A percentile compares a stretch with the other conserved stretches of the same genome.
Evolutionary conservation across 768 basidiomycete species (phyloP).

Genomic region (Pseudohyphozyma bogoriensis): DNA sequence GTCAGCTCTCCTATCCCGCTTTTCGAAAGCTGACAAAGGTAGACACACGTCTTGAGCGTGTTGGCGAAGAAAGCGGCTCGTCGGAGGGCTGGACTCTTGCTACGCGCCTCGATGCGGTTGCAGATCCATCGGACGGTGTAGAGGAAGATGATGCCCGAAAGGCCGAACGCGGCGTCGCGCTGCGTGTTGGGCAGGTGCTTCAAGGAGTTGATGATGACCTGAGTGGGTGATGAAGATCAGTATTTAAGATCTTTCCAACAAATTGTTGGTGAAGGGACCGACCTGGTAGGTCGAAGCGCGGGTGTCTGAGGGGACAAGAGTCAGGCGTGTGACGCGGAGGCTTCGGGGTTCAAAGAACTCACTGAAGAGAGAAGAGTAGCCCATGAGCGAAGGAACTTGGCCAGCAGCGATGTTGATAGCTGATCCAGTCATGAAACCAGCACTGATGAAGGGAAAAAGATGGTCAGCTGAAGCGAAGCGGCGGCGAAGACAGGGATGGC

Average conservation of each 20-base stretch:
- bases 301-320: no score
- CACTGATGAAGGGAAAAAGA: no score
- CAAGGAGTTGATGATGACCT: constrained; percentile 71
- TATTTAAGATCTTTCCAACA: no score
- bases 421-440: constrained; percentile 86
- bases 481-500: no score
- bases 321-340: no score
- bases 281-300: constrained; percentile 74
- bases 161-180: constrained; percentile 81
- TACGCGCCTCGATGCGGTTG: constrained; percentile 49
- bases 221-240: not conserved
- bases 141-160: constrained; percentile 39
- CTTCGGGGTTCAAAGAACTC: no score
- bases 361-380: constrained; percentile 36
- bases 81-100: constrained; percentile 43
- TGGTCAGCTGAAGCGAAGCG: no score
- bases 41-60: no score
- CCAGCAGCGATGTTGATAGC: constrained; percentile 78
- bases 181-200: constrained; percentile 53
- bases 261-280: no score
- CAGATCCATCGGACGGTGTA: constrained; percentile 59
- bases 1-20: no score
- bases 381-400: constrained; percentile 83
- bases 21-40: no score
- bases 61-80: constrained; percentile 69